Percentiles rank a stretch among this genome's conserved stretches.
phyloP scores from a whole-genome alignment of 2,329 filamentous ascomycete species.

The Didymella exigua region DNA sequence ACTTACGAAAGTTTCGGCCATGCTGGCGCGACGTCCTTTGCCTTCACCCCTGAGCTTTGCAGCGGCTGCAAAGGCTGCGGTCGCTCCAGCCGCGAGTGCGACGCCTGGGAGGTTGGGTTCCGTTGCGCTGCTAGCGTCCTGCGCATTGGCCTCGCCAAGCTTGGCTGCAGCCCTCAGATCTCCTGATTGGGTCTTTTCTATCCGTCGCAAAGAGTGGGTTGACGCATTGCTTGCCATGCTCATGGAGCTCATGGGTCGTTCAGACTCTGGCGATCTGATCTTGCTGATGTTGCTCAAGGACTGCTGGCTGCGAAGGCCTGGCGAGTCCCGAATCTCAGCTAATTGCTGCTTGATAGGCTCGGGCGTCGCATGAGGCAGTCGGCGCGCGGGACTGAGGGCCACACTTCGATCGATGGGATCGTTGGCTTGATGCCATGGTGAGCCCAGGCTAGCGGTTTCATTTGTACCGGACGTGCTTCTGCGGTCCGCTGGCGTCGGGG shows the following conservation, averaged over 20 bases:
- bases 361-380: slow-evolving; percentile 45
- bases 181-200: slow-evolving; percentile 71
- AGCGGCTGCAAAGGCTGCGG: slow-evolving; percentile 54
- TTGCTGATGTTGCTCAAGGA: slow-evolving; percentile 51
- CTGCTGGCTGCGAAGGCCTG: slow-evolving; percentile 53
- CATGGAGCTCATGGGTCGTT: slow-evolving; percentile 66
- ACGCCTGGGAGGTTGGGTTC: slow-evolving; percentile 41
- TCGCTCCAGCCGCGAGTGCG: slow-evolving; percentile 43
- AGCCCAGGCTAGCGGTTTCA: slow-evolving; percentile 27
- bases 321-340: slow-evolving; percentile 41
- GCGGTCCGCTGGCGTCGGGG: slow-evolving; percentile 38
- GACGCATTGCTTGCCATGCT: slow-evolving; percentile 58
- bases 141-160: slow-evolving; percentile 57
- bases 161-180: slow-evolving; percentile 74
- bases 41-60: slow-evolving; percentile 79
- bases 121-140: slow-evolving; percentile 39
- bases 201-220: slow-evolving; percentile 74
- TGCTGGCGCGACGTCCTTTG: slow-evolving; percentile 77
- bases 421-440: slow-evolving; percentile 53
- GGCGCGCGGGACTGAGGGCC: slow-evolving; percentile 43
- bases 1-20: slow-evolving; percentile 95
- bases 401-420: slow-evolving; percentile 53
- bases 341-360: slow-evolving; percentile 45
- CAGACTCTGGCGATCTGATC: slow-evolving; percentile 51
- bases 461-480: slow-evolving; percentile 35